Evolutionary conservation across 2,329 filamentous ascomycete genomes (phyloP).

Genomic region (Exophiala viscosa): DNA sequence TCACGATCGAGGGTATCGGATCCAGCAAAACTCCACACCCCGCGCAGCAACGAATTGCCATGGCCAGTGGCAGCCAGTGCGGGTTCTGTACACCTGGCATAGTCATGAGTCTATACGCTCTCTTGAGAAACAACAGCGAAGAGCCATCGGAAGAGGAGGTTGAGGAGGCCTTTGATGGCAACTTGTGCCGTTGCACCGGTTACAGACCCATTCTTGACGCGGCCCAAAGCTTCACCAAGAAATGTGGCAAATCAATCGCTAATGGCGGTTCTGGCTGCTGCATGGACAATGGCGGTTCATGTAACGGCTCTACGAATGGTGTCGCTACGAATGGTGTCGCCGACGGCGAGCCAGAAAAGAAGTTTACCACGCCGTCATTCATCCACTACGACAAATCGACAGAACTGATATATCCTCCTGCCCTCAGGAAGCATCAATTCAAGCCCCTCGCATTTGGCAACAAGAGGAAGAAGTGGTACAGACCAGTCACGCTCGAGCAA

Average conservation of each 20-base stretch:
- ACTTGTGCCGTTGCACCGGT: constrained; percentile 90
- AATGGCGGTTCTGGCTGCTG: constrained; percentile 67
- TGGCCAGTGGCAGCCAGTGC: constrained; percentile 87
- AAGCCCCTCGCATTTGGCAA: constrained; percentile 85
- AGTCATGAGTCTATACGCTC: constrained; percentile 93
- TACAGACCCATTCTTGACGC: constrained; percentile 93
- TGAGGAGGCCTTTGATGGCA: constrained; percentile 96
- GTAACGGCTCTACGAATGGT: constrained; percentile 51
- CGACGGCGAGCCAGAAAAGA: constrained; percentile 45
- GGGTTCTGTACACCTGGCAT: constrained; percentile 97
- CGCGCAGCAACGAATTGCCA: constrained; percentile 83
- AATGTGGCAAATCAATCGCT: constrained; percentile 53
- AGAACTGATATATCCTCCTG: constrained; percentile 89
- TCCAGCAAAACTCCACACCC: constrained; percentile 83
- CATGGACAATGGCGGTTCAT: constrained; percentile 66
- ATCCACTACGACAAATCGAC: constrained; percentile 93
- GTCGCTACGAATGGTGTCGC: constrained; percentile 22
- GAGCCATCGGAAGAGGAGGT: constrained; percentile 75
- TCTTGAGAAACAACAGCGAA: constrained; percentile 67
- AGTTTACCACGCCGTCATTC: constrained; percentile 82
- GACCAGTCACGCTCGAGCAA: constrained; percentile 81
- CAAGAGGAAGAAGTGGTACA: constrained; percentile 89
- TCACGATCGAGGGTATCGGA: constrained; percentile 95
- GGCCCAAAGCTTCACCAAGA: constrained; percentile 76
- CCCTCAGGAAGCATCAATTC: constrained; percentile 76